These are phyloP conservation scores for Ustilago sp. DNA, from an alignment of 1,284 basidiomycete species.

Conservation along the genomic window DNA sequence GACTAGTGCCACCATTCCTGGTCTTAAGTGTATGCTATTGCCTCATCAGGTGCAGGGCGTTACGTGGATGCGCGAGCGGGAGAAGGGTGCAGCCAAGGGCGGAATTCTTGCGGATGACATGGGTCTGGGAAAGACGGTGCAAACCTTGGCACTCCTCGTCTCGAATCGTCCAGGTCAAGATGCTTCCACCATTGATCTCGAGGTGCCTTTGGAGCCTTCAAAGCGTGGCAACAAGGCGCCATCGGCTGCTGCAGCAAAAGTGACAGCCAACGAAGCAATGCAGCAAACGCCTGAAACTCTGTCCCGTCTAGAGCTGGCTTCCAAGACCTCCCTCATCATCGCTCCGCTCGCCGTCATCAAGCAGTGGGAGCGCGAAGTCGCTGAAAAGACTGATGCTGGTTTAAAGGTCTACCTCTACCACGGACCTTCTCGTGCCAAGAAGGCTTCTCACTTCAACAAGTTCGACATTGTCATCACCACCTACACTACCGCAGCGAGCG, in stretches of 20 bases:
- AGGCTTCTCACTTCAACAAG: slow-evolving; percentile 37
- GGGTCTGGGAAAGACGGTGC: slow-evolving; percentile 89
- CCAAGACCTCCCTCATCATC: slow-evolving; percentile 63
- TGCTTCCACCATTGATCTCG: slow-evolving; percentile 84
- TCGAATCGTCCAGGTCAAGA: slow-evolving; percentile 81
- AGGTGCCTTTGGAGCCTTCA: slow-evolving; percentile 11
- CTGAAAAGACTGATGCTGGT: slow-evolving; percentile 76
- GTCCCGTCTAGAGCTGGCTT: slow-evolving; percentile 29
- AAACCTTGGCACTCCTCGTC: slow-evolving; percentile 90
- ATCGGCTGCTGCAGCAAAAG: background rate
- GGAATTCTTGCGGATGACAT: slow-evolving; percentile 93
- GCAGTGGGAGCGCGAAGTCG: slow-evolving; percentile 90
- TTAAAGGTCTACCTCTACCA: slow-evolving; percentile 66
- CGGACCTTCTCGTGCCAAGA: slow-evolving; percentile 56
- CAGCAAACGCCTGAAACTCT: slow-evolving; percentile 14
- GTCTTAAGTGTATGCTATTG: slow-evolving; percentile 77
- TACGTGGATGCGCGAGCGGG: slow-evolving; percentile 87
- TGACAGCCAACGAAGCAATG: slow-evolving; percentile 8
- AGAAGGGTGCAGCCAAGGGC: slow-evolving; percentile 78
- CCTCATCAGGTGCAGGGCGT: slow-evolving; percentile 89
- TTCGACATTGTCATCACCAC: slow-evolving; percentile 67
- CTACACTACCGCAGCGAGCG: slow-evolving; percentile 60
- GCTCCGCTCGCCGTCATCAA: slow-evolving; percentile 78
- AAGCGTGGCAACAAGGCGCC: slow-evolving; percentile 24
- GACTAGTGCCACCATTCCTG: slow-evolving; percentile 39